Evolutionary conservation across 1,139 yeast genomes (phyloP).

Genomic region (Casaregolazyma suthepensis): DNA sequence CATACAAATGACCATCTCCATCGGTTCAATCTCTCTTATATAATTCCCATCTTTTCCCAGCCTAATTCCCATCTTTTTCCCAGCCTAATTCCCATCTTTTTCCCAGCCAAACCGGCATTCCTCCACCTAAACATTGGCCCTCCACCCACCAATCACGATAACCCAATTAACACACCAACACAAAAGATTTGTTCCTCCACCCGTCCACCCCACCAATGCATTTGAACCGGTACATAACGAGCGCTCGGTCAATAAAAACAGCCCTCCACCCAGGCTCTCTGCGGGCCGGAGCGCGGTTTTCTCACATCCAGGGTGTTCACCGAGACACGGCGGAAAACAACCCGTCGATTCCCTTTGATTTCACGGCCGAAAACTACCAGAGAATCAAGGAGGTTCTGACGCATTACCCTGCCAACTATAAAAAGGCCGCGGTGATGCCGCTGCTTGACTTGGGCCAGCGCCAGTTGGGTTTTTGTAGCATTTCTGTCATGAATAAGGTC

Average conservation of each 20-base stretch:
- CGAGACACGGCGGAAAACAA: slow-evolving; percentile 67
- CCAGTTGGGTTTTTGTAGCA: slow-evolving; percentile 81
- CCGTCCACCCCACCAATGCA: not conserved
- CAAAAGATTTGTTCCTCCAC: not conserved
- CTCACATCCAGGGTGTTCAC: slow-evolving; percentile 47
- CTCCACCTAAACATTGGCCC: not conserved
- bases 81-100: not conserved
- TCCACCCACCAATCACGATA: slow-evolving; percentile 2
- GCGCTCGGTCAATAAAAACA: not conserved
- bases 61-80: not conserved
- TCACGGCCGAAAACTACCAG: slow-evolving; percentile 58
- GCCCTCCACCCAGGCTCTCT: not conserved
- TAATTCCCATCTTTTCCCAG: too few species aligned
- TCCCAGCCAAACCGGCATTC: not conserved
- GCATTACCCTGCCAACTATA: slow-evolving; percentile 81
- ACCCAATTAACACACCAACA: slow-evolving; percentile 1
- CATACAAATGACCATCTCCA: too few species aligned
- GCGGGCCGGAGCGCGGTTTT: not conserved
- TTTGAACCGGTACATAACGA: not conserved
- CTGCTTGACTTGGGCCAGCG: slow-evolving; percentile 83
- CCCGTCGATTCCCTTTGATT: slow-evolving; percentile 65
- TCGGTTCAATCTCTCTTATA: too few species aligned
- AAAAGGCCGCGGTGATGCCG: slow-evolving; percentile 87
- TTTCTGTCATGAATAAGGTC: slow-evolving; percentile 88
- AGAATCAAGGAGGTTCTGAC: slow-evolving; percentile 70